Evolutionary conservation across 441 rosid genomes (phyloP).

Genomic region (Sinapis alba): DNA sequence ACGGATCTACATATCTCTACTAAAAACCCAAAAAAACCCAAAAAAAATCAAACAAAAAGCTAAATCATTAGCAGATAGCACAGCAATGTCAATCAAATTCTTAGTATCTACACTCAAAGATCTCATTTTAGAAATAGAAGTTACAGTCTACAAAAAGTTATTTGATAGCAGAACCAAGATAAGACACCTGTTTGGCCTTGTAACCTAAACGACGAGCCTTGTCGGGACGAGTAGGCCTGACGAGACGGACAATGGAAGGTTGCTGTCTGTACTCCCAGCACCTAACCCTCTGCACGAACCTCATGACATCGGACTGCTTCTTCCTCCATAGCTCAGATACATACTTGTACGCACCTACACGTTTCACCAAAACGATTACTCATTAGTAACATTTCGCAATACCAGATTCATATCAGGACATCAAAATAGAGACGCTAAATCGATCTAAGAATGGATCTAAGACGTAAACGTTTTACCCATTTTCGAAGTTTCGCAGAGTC

Average conservation of each 20-base stretch:
- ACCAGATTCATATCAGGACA: background rate
- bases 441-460: background rate
- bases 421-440: background rate
- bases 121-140: too few species aligned
- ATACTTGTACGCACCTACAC: background rate
- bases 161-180: too few species aligned
- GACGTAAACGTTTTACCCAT: background rate
- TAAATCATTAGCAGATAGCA: background rate
- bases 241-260: conserved; percentile 7
- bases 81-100: background rate
- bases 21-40: background rate
- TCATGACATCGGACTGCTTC: conserved; percentile 5
- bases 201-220: conserved; percentile 10
- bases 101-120: background rate
- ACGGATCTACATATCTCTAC: background rate
- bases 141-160: too few species aligned
- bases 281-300: conserved; percentile 10
- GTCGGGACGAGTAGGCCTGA: conserved; percentile 10
- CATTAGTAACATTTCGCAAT: background rate
- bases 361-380: background rate
- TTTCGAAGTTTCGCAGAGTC: background rate
- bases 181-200: background rate
- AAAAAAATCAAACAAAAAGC: background rate
- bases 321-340: conserved; percentile 8
- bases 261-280: conserved; percentile 10